phyloP scores from a whole-genome alignment of 352 stramenopile species.

The Blastocystis sp. region DNA sequence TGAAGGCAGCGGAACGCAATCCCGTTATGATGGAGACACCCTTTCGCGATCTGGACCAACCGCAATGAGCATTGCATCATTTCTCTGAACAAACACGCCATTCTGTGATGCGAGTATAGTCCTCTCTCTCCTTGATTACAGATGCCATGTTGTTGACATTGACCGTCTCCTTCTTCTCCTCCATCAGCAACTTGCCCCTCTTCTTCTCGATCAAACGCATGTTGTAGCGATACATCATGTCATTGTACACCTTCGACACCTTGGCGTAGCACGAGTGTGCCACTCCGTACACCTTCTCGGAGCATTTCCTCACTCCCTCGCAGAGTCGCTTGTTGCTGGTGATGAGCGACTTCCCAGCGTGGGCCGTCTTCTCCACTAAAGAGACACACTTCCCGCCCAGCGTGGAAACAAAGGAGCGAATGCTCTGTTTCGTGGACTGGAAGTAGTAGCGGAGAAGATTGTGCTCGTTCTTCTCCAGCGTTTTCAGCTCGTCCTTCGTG shows the following conservation, averaged over 20 bases:
- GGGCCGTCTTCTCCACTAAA: background rate
- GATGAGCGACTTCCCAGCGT: background rate
- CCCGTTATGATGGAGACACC: background rate
- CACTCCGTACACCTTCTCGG: background rate
- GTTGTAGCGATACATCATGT: background rate
- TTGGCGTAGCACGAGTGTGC: background rate
- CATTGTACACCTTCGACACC: background rate
- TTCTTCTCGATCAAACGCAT: constrained; percentile 23
- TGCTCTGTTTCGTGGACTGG: background rate
- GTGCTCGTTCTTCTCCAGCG: constrained; percentile 30
- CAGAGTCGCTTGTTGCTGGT: background rate
- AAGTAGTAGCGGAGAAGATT: constrained; percentile 26
- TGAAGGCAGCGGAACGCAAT: background rate
- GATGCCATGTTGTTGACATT: constrained; percentile 39
- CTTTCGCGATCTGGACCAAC: background rate
- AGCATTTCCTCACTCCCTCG: background rate
- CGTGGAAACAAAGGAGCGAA: background rate
- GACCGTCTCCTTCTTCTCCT: constrained; percentile 15
- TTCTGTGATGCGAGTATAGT: background rate
- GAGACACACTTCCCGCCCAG: background rate
- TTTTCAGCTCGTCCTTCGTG: constrained; percentile 20
- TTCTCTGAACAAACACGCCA: background rate
- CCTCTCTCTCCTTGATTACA: constrained; percentile 6
- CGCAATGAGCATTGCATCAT: background rate
- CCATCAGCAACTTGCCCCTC: constrained; percentile 1